phyloP scores from a whole-genome alignment of 2,329 filamentous ascomycete species.

The Penicillium sp. region DNA sequence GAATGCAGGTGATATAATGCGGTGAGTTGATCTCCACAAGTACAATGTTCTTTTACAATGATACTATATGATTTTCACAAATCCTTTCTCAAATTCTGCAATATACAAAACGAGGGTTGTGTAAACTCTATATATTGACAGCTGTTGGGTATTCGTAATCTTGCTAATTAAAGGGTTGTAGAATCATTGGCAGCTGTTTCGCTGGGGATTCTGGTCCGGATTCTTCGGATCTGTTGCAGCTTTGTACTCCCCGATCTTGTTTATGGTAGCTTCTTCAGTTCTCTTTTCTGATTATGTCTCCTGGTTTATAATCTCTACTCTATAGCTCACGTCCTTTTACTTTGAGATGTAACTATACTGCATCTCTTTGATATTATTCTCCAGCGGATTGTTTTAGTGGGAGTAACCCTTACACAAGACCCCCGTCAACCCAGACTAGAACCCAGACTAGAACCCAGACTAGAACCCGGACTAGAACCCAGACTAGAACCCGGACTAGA shows the following conservation, averaged over 20 bases:
- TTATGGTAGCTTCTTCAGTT: no score
- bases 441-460: no score
- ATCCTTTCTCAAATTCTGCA: neutral
- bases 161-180: neutral
- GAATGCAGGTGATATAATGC: neutral
- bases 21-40: neutral
- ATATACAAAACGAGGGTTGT: neutral
- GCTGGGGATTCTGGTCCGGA: neutral
- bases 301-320: no score
- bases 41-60: neutral
- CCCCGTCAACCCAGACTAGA: no score
- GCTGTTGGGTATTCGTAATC: neutral
- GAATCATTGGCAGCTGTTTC: neutral
- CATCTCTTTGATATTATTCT: no score
- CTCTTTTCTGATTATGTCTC: no score
- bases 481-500: no score
- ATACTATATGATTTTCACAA: neutral
- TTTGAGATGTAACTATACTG: no score
- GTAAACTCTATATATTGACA: neutral
- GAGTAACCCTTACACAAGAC: no score
- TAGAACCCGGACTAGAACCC: no score
- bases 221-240: neutral
- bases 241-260: neutral
- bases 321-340: no score
- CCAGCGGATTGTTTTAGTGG: no score